Evolutionary conservation across 2,329 filamentous ascomycete species (phyloP).

Genomic region (Xylariaceae sp.): DNA sequence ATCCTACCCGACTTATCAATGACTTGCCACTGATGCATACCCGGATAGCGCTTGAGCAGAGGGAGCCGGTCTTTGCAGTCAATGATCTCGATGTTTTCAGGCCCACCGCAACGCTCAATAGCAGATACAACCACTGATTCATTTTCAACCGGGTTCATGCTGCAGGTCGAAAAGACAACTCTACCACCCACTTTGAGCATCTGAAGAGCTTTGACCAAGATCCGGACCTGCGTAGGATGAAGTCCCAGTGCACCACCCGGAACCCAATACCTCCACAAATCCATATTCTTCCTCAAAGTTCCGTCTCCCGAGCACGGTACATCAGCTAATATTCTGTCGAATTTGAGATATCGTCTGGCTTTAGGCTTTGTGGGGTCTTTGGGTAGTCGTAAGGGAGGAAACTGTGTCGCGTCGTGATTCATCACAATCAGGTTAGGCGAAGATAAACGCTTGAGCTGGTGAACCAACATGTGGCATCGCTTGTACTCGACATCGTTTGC

Average conservation of each 20-base stretch:
- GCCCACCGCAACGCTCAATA: constrained; percentile 83
- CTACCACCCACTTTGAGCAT: constrained; percentile 93
- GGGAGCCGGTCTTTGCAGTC: constrained; percentile 78
- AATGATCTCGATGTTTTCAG: constrained; percentile 74
- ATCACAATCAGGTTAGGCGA: constrained; percentile 96
- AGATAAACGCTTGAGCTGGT: constrained; percentile 94
- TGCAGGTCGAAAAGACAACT: constrained; percentile 97
- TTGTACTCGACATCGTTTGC: constrained; percentile 98
- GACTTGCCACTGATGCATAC: constrained; percentile 79
- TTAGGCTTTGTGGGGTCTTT: constrained; percentile 50
- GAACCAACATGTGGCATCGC: constrained; percentile 92
- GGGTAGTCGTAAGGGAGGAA: constrained; percentile 85
- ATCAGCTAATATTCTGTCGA: constrained; percentile 92
- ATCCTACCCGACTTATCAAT: constrained; percentile 81
- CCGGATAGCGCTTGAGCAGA: constrained; percentile 69
- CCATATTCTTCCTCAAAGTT: constrained; percentile 87
- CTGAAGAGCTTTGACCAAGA: constrained; percentile 86
- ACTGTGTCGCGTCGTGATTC: constrained; percentile 95
- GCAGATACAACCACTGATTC: constrained; percentile 87
- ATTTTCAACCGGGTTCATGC: constrained; percentile 97
- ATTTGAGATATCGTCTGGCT: constrained; percentile 77
- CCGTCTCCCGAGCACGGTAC: constrained; percentile 97
- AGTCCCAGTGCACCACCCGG: constrained; percentile 84
- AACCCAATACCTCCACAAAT: constrained; percentile 93
- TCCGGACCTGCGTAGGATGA: constrained; percentile 81